Conservation (phyloP, 2,329 filamentous ascomycete species). For the Calonectria honghensis region DNA sequence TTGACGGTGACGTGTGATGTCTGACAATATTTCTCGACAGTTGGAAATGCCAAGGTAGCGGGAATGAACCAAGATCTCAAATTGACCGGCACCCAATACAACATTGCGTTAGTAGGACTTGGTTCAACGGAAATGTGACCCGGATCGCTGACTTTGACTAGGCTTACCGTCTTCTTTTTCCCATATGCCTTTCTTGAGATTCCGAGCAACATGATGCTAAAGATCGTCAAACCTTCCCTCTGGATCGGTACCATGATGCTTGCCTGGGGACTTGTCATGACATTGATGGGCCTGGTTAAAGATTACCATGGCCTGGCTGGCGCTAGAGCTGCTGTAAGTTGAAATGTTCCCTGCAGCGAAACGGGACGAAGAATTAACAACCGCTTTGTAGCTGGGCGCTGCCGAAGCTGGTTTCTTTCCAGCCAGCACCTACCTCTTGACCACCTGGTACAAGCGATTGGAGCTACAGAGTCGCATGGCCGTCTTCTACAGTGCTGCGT, state of each 20-base stretch:
- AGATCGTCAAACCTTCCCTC: constrained; percentile 61
- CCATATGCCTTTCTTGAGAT: constrained; percentile 19
- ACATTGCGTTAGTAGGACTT: background rate
- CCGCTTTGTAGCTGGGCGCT: background rate
- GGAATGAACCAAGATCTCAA: constrained; percentile 15
- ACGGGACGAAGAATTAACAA: background rate
- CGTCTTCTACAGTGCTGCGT: constrained; percentile 30
- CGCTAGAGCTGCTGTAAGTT: constrained; percentile 8
- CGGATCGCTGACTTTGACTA: background rate
- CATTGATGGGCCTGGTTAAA: constrained; percentile 69
- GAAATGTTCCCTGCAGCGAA: no score
- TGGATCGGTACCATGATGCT: constrained; percentile 73
- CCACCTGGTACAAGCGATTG: constrained; percentile 17
- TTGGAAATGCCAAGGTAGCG: constrained; percentile 26
- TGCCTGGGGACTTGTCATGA: constrained; percentile 68
- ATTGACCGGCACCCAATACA: constrained; percentile 1
- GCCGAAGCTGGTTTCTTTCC: constrained; percentile 36
- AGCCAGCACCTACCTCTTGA: constrained; percentile 27
- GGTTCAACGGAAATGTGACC: background rate
- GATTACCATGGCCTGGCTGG: constrained; percentile 66
- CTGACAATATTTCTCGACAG: background rate
- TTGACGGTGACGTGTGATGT: no score
- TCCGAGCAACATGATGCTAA: constrained; percentile 27
- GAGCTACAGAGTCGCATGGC: constrained; percentile 33
- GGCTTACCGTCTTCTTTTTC: constrained; percentile 23